Conservation (phyloP, 176 grass and related monocot species). For the Triticum monococcum region DNA sequence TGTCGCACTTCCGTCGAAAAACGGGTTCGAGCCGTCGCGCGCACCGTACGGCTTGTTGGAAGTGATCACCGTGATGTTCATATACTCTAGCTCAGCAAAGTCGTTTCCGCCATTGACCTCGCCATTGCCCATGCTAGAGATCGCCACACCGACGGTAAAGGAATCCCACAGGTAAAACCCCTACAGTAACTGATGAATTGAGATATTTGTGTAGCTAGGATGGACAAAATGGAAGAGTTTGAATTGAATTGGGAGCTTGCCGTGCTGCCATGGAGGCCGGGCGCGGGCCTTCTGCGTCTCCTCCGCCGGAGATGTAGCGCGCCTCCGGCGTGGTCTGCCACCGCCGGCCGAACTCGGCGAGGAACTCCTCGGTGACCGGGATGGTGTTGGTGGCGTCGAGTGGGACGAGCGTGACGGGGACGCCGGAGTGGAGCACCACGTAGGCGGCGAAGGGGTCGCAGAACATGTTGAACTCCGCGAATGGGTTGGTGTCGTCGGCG, state of each 20-base stretch:
- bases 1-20: conserved; percentile 40
- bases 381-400: conserved; percentile 87
- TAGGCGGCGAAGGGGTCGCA: conserved; percentile 76
- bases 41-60: conserved; percentile 54
- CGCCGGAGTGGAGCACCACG: conserved; percentile 75
- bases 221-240: not conserved
- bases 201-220: too few relatives aligned
- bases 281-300: conserved; percentile 25
- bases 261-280: conserved; percentile 45
- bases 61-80: conserved; percentile 69
- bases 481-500: conserved; percentile 50
- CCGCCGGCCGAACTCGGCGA: conserved; percentile 27
- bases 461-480: conserved; percentile 89
- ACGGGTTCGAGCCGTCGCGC: conserved; percentile 55
- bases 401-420: conserved; percentile 72
- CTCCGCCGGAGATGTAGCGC: too few relatives aligned
- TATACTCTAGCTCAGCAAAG: conserved; percentile 60
- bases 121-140: conserved; percentile 57
- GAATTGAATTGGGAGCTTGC: conserved; percentile 23
- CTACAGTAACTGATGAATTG: conserved; percentile 12
- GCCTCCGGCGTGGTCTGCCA: conserved; percentile 62
- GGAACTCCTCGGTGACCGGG: conserved; percentile 51
- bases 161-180: conserved; percentile 76
- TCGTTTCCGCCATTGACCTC: conserved; percentile 52
- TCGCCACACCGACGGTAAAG: conserved; percentile 46